Base-by-base conservation (phyloP, 2,329 filamentous ascomycete species). In the Fusarium pseudocircinatum region DNA sequence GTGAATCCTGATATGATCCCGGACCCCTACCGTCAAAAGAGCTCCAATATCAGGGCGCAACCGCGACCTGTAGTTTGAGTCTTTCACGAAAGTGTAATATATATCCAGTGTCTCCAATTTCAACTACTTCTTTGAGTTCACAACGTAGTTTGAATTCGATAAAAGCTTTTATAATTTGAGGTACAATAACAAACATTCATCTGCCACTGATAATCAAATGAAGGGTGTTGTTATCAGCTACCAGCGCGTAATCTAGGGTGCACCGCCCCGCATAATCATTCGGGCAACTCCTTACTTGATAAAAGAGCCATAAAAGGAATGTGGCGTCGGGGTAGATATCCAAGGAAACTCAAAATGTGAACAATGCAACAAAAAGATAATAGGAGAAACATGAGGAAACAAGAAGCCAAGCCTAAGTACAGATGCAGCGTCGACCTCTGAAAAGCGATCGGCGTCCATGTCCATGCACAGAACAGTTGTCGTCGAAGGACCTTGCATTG, bases 51-150 rank as follows among this genome's bases (percentile, higher is more conserved):
- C 9, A 4, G 18, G 20, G 22, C 12, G 13, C 4, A n/a, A 30
- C 26, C 28, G 9, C 6, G 4, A 7, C 26, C 20, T 28, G 12
- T 28, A 20, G 14, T 14, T 3, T 46, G 5, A 46, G 12, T 20
- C 18, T 28, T 1, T 8, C 8, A 4, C 24, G 3, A 9, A 6
- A 6, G 6, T 2, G 0, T 4, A 26, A 20, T 4, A 0, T 13
- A 9, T 13, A 1, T 20, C 5, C 4, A 20, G 16, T 5, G 1
- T 16, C 22, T 1, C 28, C 10, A 3, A 8, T 28, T 16, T 8
- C 1, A 16, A 3, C 2, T 16, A 9, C 6, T n/a, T 49, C 10
- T 10, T 32, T 7, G 0, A 3, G 1, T 13, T 6, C 10, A 8
- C 46, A 49, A 49, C 1, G 3, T 7, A 4, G 10, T 10, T 11